These are phyloP conservation scores for Paraphaeosphaeria minitans DNA, from an alignment of 2,329 filamentous ascomycete genomes.

Conservation along the genomic window DNA sequence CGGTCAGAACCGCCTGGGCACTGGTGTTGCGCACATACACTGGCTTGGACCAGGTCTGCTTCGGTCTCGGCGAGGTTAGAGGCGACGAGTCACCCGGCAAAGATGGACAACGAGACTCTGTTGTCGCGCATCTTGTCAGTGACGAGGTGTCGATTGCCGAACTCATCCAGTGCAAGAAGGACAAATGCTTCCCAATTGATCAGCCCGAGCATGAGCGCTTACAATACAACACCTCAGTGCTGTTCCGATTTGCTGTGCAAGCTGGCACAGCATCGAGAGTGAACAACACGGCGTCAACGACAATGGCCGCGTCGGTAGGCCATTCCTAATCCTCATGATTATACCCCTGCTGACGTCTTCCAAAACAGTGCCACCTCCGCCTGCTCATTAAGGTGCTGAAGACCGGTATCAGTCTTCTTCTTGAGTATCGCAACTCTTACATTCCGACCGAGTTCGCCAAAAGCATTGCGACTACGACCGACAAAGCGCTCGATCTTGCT, in stretches of 20 bases:
- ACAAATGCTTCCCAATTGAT: background rate
- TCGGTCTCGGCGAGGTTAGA: slow-evolving; percentile 44
- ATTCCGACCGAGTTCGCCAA: slow-evolving; percentile 31
- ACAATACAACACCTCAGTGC: slow-evolving; percentile 23
- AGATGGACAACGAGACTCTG: background rate
- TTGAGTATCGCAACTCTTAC: slow-evolving; percentile 30
- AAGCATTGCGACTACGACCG: slow-evolving; percentile 30
- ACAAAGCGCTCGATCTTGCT: slow-evolving; percentile 20
- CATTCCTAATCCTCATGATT: background rate
- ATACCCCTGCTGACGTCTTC: slow-evolving; percentile 1
- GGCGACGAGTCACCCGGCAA: background rate
- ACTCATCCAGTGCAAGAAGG: slow-evolving; percentile 12
- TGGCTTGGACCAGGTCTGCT: slow-evolving; percentile 42
- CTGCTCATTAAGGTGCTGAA: slow-evolving; percentile 30
- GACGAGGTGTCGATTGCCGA: slow-evolving; percentile 16
- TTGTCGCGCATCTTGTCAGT: slow-evolving; percentile 13
- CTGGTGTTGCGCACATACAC: slow-evolving; percentile 42
- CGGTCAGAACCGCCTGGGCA: slow-evolving; percentile 35
- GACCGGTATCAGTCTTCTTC: slow-evolving; percentile 24
- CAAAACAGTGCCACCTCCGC: slow-evolving; percentile 23
- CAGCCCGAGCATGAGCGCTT: background rate
- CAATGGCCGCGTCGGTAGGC: slow-evolving; percentile 24
- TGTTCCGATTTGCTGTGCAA: slow-evolving; percentile 21
- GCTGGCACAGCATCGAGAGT: background rate
- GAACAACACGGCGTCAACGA: slow-evolving; percentile 12